phyloP scores from a whole-genome alignment of 2,329 filamentous ascomycete species.

The Alternaria alternata region DNA sequence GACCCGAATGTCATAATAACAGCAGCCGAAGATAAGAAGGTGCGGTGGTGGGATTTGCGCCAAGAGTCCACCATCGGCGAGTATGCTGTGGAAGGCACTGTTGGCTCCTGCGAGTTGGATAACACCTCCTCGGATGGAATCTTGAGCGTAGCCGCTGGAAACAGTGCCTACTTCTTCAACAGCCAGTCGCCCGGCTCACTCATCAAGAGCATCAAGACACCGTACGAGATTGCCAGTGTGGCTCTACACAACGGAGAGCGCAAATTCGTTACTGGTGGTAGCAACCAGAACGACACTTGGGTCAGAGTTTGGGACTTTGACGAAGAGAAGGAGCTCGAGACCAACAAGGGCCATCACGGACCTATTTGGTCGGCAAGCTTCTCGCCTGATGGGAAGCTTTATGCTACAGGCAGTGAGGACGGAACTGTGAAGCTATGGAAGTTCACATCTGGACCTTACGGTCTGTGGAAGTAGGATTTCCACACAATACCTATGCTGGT shows the following conservation, averaged over 20 bases:
- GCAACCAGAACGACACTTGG: conserved; percentile 82
- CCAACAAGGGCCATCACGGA: conserved; percentile 95
- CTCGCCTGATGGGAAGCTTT: conserved; percentile 93
- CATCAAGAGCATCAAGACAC: conserved; percentile 80
- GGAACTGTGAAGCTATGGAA: conserved; percentile 95
- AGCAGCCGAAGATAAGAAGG: conserved; percentile 85
- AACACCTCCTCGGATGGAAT: conserved; percentile 73
- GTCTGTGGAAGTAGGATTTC: conserved; percentile 65
- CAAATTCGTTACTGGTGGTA: conserved; percentile 88
- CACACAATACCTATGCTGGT: neutral
- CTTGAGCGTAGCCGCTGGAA: conserved; percentile 91
- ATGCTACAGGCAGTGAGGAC: conserved; percentile 95
- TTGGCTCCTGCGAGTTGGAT: conserved; percentile 87
- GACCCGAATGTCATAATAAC: conserved; percentile 90
- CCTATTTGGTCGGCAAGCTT: conserved; percentile 97
- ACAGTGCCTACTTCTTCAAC: conserved; percentile 91
- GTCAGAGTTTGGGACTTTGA: conserved; percentile 94
- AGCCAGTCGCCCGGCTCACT: conserved; percentile 72
- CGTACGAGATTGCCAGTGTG: conserved; percentile 89
- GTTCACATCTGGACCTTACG: conserved; percentile 70
- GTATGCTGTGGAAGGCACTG: conserved; percentile 80
- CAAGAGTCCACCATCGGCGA: conserved; percentile 77
- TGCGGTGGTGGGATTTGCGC: conserved; percentile 94
- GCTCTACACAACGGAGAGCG: conserved; percentile 82
- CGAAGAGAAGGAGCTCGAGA: conserved; percentile 81